Evolutionary conservation across 1,284 basidiomycete genomes (phyloP).

Genomic region (Pseudozyma tsukubaensis): DNA sequence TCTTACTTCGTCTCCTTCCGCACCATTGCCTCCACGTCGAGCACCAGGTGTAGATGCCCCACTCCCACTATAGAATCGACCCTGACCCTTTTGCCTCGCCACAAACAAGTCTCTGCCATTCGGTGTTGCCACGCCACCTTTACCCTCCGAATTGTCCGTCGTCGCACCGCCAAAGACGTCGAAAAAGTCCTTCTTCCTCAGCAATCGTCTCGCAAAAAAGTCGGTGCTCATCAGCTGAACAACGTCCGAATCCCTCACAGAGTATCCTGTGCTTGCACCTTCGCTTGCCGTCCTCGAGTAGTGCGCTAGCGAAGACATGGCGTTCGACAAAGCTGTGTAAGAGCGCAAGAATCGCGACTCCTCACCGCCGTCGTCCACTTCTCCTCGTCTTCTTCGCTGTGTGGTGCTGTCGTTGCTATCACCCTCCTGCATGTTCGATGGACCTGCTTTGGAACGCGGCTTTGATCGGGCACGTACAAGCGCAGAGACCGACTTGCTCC

Average conservation of each 20-base stretch:
- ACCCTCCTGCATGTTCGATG: slow-evolving; percentile 2
- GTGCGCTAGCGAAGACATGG: slow-evolving; percentile 53
- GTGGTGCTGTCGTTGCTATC: slow-evolving; percentile 8
- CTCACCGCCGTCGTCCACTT: slow-evolving; percentile 23
- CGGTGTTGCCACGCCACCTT: slow-evolving; percentile 18
- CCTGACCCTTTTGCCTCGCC: slow-evolving; percentile 21
- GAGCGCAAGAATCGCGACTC: slow-evolving; percentile 56
- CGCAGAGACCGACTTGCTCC: slow-evolving; percentile 20
- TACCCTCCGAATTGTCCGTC: slow-evolving; percentile 7
- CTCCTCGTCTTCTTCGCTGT: not conserved
- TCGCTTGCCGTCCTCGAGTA: slow-evolving; percentile 37
- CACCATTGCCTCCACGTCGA: slow-evolving; percentile 4
- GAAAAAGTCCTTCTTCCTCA: slow-evolving; percentile 46
- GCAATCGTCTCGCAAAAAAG: slow-evolving; percentile 44
- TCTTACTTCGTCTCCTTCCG: not conserved
- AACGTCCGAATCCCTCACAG: slow-evolving; percentile 57
- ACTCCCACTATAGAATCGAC: slow-evolving; percentile 42
- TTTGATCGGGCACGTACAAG: slow-evolving; percentile 19
- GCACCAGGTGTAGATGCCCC: slow-evolving; percentile 41
- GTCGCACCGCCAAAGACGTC: slow-evolving; percentile 27
- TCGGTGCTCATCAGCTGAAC: slow-evolving; percentile 60
- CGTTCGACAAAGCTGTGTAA: slow-evolving; percentile 54
- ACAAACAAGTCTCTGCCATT: slow-evolving; percentile 21
- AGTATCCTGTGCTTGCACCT: slow-evolving; percentile 35
- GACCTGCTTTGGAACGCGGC: slow-evolving; percentile 10